Evolutionary conservation across 805 yeast genomes (phyloP), one percentile per base, ranked within the genome.

Genomic region (Metschnikowia similis): DNA sequence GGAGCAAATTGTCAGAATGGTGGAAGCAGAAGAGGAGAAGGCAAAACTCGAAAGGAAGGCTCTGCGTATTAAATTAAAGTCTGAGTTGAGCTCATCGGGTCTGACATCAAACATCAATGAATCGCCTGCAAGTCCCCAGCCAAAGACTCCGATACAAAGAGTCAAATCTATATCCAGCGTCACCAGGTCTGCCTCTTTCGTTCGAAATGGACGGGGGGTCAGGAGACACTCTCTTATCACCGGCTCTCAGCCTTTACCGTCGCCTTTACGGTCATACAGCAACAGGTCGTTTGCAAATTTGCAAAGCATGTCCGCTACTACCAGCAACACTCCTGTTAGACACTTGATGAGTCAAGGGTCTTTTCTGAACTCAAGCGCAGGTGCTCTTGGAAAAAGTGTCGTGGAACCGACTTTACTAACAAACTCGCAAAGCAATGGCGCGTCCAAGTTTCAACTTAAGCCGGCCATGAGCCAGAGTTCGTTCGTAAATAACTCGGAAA

Each of bases 221-320:
- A 77, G 96, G 60, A 70, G 92, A 36, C 84, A 83, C 55, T 84
- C 95, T 0, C 69, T 90, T 26, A 85, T 90, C 44, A 87, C 95
- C 0, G 96, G 96, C 0, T 89, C 96, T 0, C 96, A 90, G 66
- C 97, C 97, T 2, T 71, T 90, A 50, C 96, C 97, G 4, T 86
- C 96, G 0, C 96, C 97, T 1, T 72, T 89, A 44, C 74, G 91
- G 47, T 79, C 92, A 1, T 72, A 72, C 53, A 72, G 70, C 55
- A 43, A 43, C 32, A 71, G 70, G 53, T 64, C 74, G 17, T 71
- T 70, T 53, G 64, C 70, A 28, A 70, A 62, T 49, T 66, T 65
- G n/a, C 67, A 64, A 46, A 67, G 17, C 58, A 68, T 48, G 28
- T 66, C 76, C 8, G 60, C 56, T 35, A 66, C 76, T n/a, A 69